Percentiles rank a stretch among this genome's conserved stretches.
These are phyloP conservation scores for Domatiomyces catenatus DNA, from an alignment of 2,329 filamentous ascomycete genomes.

Conservation along the genomic window DNA sequence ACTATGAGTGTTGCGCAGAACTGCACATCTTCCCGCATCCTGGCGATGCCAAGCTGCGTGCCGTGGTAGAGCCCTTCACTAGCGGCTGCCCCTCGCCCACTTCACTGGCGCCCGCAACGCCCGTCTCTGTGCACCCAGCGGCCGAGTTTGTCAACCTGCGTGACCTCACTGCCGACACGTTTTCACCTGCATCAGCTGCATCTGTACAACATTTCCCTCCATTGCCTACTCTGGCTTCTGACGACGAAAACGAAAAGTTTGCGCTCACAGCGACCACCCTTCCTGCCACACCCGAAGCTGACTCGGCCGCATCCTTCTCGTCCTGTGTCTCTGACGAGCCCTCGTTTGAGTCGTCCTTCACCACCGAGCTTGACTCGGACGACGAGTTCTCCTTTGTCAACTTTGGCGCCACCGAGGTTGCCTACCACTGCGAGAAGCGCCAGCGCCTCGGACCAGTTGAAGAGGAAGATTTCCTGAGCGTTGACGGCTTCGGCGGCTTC, in stretches of 20 bases:
- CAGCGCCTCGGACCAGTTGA: conserved; percentile 49
- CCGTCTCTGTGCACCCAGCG: conserved; percentile 38
- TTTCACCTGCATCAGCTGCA: conserved; percentile 25
- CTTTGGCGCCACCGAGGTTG: conserved; percentile 45
- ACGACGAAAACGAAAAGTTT: conserved; percentile 46
- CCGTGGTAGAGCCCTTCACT: not conserved
- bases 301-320: conserved; percentile 15
- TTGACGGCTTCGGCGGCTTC: conserved; percentile 60
- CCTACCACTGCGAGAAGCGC: conserved; percentile 51
- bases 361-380: conserved; percentile 64
- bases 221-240: conserved; percentile 45
- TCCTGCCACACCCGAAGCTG: conserved; percentile 28
- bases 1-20: conserved; percentile 9
- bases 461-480: conserved; percentile 61
- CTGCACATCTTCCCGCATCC: conserved; percentile 18
- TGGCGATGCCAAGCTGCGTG: conserved; percentile 16
- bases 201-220: conserved; percentile 40
- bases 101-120: conserved; percentile 12
- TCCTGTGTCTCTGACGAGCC: conserved; percentile 29
- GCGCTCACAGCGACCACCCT: conserved; percentile 33
- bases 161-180: conserved; percentile 59
- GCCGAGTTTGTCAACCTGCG: conserved; percentile 84
- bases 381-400: conserved; percentile 74
- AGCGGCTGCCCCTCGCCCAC: conserved; percentile 15
- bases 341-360: conserved; percentile 65